A percentile compares a stretch with the other conserved stretches of the same genome.
Evolutionary conservation across 805 yeast genomes (phyloP).

Genomic region (Wickerhamiella sorbophila): DNA sequence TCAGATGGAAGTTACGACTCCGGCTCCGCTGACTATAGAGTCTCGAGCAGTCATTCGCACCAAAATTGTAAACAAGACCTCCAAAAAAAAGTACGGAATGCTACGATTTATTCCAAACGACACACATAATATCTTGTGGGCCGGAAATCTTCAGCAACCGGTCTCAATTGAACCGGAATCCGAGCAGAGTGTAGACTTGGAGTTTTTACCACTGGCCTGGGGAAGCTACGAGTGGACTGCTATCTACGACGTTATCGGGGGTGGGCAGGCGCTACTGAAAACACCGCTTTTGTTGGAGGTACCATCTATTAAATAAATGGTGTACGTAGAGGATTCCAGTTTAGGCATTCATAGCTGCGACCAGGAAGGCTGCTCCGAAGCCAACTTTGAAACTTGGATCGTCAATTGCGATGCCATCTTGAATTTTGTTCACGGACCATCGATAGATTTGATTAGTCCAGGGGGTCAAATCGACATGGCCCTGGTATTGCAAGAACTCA

Average conservation of each 20-base stretch:
- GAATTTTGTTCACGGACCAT: slow-evolving; percentile 26
- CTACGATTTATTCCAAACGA: slow-evolving; percentile 43
- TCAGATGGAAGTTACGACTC: slow-evolving; percentile 2
- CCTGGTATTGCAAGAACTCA: slow-evolving; percentile 44
- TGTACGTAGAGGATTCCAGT: background rate
- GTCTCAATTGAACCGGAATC: slow-evolving; percentile 35
- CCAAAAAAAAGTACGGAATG: slow-evolving; percentile 35
- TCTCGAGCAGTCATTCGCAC: slow-evolving; percentile 39
- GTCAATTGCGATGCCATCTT: slow-evolving; percentile 35
- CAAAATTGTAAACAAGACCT: slow-evolving; percentile 35
- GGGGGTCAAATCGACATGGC: slow-evolving; percentile 26
- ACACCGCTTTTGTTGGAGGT: slow-evolving; percentile 13
- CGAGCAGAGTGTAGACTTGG: slow-evolving; percentile 31
- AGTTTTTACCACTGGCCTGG: slow-evolving; percentile 51
- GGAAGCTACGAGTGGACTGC: slow-evolving; percentile 80
- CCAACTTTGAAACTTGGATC: slow-evolving; percentile 48
- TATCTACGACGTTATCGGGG: slow-evolving; percentile 33
- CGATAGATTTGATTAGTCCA: slow-evolving; percentile 14
- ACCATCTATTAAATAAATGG: background rate
- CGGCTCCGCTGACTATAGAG: slow-evolving; percentile 28
- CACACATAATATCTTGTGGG: slow-evolving; percentile 43
- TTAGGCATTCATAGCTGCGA: slow-evolving; percentile 24
- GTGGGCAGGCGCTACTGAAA: slow-evolving; percentile 14
- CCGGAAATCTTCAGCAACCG: slow-evolving; percentile 57
- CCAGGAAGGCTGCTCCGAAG: slow-evolving; percentile 30